Percentiles rank a stretch among this genome's conserved stretches.
phyloP scores from a whole-genome alignment of 2,329 filamentous ascomycete genomes.

The Aspergillus sp. region DNA sequence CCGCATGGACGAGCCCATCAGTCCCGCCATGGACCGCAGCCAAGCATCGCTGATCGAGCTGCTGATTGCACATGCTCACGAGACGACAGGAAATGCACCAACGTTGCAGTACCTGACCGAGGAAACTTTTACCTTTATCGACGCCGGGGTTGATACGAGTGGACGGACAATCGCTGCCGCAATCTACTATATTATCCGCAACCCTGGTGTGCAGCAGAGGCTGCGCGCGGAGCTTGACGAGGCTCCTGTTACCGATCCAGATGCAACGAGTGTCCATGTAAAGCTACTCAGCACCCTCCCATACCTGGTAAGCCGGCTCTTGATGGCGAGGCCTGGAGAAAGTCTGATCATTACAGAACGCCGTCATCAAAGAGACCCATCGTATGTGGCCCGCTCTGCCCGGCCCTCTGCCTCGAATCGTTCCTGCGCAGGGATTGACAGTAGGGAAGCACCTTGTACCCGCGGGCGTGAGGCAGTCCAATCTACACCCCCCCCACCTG shows the following conservation, averaged over 20 bases:
- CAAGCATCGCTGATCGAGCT: neutral
- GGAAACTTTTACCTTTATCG: neutral
- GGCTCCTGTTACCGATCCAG: too few species aligned
- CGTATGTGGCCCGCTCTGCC: neutral
- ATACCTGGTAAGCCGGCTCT: neutral
- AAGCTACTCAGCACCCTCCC: neutral
- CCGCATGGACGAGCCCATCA: neutral
- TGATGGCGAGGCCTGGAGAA: neutral
- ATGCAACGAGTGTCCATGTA: neutral
- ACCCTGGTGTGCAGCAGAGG: neutral
- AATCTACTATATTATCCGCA: constrained; percentile 35
- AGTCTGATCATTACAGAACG: neutral
- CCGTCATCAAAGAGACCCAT: neutral
- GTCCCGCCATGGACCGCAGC: neutral
- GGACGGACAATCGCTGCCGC: constrained; percentile 58
- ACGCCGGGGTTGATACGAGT: constrained; percentile 59
- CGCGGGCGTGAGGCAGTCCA: neutral
- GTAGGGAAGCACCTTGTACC: neutral
- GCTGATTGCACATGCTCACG: neutral
- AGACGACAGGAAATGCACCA: neutral
- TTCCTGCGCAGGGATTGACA: neutral
- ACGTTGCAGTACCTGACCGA: neutral
- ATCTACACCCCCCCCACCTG: too few species aligned
- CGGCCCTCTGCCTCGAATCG: neutral
- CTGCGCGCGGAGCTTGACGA: neutral